Evolutionary conservation across 352 stramenopile species (phyloP).

Genomic region (Phytophthora pisi): DNA sequence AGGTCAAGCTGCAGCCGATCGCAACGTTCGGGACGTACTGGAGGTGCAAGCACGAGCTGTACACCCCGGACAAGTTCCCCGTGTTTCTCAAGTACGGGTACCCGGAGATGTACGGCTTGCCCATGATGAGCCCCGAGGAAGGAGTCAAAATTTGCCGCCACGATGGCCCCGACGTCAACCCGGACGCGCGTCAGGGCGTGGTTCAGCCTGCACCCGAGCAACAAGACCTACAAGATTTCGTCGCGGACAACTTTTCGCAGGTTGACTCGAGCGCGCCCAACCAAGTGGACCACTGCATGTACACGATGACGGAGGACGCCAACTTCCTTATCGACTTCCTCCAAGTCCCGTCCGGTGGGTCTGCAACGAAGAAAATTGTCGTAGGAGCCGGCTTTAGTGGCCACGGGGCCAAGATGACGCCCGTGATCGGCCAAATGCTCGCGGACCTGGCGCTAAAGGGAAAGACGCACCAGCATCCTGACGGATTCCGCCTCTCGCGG

Average conservation of each 20-base stretch:
- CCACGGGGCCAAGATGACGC: slow-evolving; percentile 88
- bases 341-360: slow-evolving; percentile 3
- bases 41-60: neutral
- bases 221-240: slow-evolving; percentile 38
- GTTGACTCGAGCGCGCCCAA: slow-evolving; percentile 49
- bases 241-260: slow-evolving; percentile 52
- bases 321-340: slow-evolving; percentile 82
- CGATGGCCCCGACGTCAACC: slow-evolving; percentile 50
- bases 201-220: slow-evolving; percentile 35
- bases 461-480: slow-evolving; percentile 48
- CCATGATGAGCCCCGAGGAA: slow-evolving; percentile 44
- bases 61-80: slow-evolving; percentile 9
- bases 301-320: slow-evolving; percentile 80
- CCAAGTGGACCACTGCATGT: slow-evolving; percentile 77
- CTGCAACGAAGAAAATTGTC: slow-evolving; percentile 51
- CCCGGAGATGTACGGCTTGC: slow-evolving; percentile 59
- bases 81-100: slow-evolving; percentile 74
- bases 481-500: slow-evolving; percentile 44
- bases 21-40: slow-evolving; percentile 56
- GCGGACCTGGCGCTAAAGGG: slow-evolving; percentile 64
- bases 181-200: slow-evolving; percentile 46
- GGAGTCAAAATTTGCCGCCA: slow-evolving; percentile 85
- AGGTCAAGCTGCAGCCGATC: slow-evolving; percentile 51
- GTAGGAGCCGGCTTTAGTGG: slow-evolving; percentile 79
- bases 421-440: slow-evolving; percentile 83